phyloP scores from a whole-genome alignment of 2,329 filamentous ascomycete species.

The Parafenestella ontariensis region DNA sequence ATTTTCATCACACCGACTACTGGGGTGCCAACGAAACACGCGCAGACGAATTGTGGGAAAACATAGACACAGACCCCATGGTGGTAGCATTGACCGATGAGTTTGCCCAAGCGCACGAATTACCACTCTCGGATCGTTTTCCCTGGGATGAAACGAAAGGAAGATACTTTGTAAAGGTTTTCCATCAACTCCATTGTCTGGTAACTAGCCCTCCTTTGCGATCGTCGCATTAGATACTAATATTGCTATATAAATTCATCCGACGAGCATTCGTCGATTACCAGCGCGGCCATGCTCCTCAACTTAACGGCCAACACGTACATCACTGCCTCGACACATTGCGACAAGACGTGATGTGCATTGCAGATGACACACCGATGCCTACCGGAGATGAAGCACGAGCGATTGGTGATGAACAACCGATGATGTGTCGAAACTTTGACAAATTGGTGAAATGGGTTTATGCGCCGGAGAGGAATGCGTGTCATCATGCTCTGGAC shows the following conservation, averaged over 20 bases:
- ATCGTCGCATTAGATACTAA: neutral
- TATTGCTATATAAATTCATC: neutral
- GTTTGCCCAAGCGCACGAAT: constrained; percentile 2
- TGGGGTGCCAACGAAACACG: constrained; percentile 10
- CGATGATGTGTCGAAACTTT: constrained; percentile 6
- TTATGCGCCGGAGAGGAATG: constrained; percentile 4
- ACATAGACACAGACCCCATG: constrained; percentile 9
- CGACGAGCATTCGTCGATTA: constrained; percentile 1
- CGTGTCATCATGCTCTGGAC: constrained; percentile 3
- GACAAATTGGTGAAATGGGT: constrained; percentile 4
- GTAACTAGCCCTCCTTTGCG: neutral
- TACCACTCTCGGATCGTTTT: constrained; percentile 6
- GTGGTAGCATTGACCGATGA: constrained; percentile 9
- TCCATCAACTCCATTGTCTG: constrained; percentile 12
- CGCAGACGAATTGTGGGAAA: constrained; percentile 16
- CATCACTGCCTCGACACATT: constrained; percentile 9
- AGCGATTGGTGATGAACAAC: constrained; percentile 3
- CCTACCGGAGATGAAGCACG: neutral
- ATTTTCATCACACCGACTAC: constrained; percentile 6
- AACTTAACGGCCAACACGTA: constrained; percentile 4
- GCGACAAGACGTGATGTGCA: constrained; percentile 10
- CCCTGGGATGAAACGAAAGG: constrained; percentile 13
- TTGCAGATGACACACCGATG: constrained; percentile 9
- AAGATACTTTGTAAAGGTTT: constrained; percentile 13
- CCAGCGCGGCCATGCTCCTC: neutral